These are phyloP conservation scores for Phytophthora citricola DNA, from an alignment of 352 stramenopile species.

Conservation along the genomic window DNA sequence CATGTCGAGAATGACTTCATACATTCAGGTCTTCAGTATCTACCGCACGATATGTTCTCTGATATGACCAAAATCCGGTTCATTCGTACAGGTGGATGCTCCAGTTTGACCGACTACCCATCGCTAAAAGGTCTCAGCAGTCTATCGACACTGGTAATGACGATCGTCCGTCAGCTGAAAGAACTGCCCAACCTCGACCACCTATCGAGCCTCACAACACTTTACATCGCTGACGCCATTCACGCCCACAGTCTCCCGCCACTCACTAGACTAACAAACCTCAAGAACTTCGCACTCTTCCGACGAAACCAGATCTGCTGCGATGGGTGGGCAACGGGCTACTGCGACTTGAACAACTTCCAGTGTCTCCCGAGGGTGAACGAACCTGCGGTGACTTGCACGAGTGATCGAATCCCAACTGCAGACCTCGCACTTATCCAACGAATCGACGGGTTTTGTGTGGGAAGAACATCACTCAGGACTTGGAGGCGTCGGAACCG, in stretches of 20 bases:
- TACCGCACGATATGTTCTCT: constrained; percentile 40
- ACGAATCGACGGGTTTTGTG: constrained; percentile 33
- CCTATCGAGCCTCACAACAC: constrained; percentile 21
- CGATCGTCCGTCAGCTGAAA: constrained; percentile 23
- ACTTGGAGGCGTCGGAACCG: constrained; percentile 33
- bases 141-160: constrained; percentile 45
- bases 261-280: constrained; percentile 10
- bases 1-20: constrained; percentile 46
- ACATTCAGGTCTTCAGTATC: constrained; percentile 37
- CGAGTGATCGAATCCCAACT: constrained; percentile 25
- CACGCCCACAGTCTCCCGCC: constrained; percentile 36
- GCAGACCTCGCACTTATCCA: constrained; percentile 26
- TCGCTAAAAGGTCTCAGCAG: constrained; percentile 37
- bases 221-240: constrained; percentile 39
- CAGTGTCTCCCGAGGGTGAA: constrained; percentile 30
- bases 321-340: constrained; percentile 39
- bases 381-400: constrained; percentile 33
- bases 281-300: constrained; percentile 42
- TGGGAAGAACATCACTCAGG: constrained; percentile 34
- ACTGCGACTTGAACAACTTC: constrained; percentile 40
- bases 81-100: constrained; percentile 40
- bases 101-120: constrained; percentile 36
- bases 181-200: constrained; percentile 42
- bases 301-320: constrained; percentile 48
- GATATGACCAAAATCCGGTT: constrained; percentile 49